Base-by-base conservation (phyloP, 164 flowering plant genomes). In the Magnolia kwangsiensis region DNA sequence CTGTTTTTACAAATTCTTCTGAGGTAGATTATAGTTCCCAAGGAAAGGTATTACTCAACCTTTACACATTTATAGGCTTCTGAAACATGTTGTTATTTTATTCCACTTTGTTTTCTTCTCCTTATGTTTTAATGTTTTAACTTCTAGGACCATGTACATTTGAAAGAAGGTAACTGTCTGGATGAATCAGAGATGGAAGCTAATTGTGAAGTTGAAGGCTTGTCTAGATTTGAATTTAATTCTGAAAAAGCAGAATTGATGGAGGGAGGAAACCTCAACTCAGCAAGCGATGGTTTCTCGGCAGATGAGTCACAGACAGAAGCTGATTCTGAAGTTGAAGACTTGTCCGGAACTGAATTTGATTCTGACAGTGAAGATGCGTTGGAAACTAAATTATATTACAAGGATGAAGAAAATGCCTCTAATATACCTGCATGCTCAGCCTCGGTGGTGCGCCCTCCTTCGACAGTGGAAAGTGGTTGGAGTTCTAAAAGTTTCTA, bases 281-380 rank as follows among this genome's bases (percentile, higher is more conserved):
- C 76, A 63, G 20, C 59, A 18, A 31, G 69, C 67, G 63, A 69
- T 75, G 72, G 45, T 69, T 78, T 61, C 50, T 80, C 82, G 24
- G 16, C 75, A 1, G 79, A 72, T 75, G n/a, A 69, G 58, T 80
- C 82, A 24, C 84, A 71, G 0, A 61, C 77, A 37, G 89, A 85
- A 45, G 82, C 78, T 74, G 76, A 82, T 65, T 74, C 69, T 61
- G 37, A 70, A 3, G 78, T 81, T 76, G 68, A 83, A 55, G 80
- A 80, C 19, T 18, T 78, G 16, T 85, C 82, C 23, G 85, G 80
- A 51, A 55, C 77, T 58, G 89, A 85, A 45, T 24, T 51, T 16
- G 73, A 63, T 16, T 37, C 18, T 72, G 79, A 74, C 16, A 63
- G 76, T 63, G 74, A 68, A 31, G 70, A 67, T 19, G 14, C 31